Conservation (phyloP, 371 early-diverging fungal genomes). For the Chytridiales sp. region DNA sequence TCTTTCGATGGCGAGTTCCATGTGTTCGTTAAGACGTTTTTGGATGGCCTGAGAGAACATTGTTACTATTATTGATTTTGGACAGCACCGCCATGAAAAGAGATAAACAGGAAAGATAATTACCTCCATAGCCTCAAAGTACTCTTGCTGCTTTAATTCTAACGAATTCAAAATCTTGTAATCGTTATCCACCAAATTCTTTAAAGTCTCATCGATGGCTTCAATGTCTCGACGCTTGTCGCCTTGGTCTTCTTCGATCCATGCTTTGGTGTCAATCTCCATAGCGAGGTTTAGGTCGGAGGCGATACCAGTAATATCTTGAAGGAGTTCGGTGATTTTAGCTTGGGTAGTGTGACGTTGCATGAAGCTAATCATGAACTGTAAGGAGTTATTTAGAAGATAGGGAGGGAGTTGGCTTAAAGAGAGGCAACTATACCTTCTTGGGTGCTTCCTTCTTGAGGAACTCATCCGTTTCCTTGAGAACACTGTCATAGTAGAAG, state of each 20-base stretch:
- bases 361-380: background rate
- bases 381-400: background rate
- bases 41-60: conserved; percentile 16
- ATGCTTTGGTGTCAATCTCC: conserved; percentile 5
- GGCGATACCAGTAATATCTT: too few relatives aligned
- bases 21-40: conserved; percentile 16
- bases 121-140: conserved; percentile 27
- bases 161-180: conserved; percentile 20
- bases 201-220: conserved; percentile 10
- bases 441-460: conserved; percentile 1
- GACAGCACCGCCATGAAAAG: too few relatives aligned
- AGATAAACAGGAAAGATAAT: too few relatives aligned
- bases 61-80: too few relatives aligned
- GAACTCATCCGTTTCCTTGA: conserved; percentile 1
- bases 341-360: too few relatives aligned
- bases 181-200: conserved; percentile 19
- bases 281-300: too few relatives aligned
- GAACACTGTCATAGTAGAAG: background rate
- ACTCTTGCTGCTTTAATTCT: conserved; percentile 19
- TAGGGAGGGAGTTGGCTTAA: background rate
- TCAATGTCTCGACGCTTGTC: conserved; percentile 10
- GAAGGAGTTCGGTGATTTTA: too few relatives aligned
- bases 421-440: conserved; percentile 3
- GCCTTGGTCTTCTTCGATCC: conserved; percentile 17
- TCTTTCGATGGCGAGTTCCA: conserved; percentile 20